A percentile compares a stretch with the other conserved stretches of the same genome.
phyloP scores from a whole-genome alignment of 805 yeast species.

The Hanseniaspora guilliermondii region DNA sequence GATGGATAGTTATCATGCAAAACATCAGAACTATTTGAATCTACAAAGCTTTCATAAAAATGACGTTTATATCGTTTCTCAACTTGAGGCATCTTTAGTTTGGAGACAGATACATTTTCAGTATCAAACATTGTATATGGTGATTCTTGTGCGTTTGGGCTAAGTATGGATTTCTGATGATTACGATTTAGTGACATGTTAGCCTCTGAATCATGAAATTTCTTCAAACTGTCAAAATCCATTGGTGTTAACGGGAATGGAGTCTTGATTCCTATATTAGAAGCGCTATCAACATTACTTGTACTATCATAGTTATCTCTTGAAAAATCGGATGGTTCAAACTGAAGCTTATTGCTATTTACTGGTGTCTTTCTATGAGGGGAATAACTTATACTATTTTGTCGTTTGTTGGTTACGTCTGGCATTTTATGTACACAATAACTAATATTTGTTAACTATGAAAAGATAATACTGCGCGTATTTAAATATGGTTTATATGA shows the following conservation, averaged over 20 bases:
- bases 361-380: constrained; percentile 3
- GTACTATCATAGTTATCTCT: not conserved
- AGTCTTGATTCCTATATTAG: constrained; percentile 3
- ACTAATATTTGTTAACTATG: too few relatives aligned
- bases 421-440: not conserved
- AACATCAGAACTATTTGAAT: not conserved
- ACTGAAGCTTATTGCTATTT: constrained; percentile 1
- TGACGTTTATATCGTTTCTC: constrained; percentile 9
- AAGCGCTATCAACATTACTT: not conserved
- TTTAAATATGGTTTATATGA: too few relatives aligned
- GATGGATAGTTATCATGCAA: not conserved
- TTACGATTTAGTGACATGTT: not conserved
- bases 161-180: not conserved
- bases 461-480: too few relatives aligned
- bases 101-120: not conserved
- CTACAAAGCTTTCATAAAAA: constrained; percentile 11
- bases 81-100: constrained; percentile 6
- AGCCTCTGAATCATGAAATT: not conserved
- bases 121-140: not conserved
- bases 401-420: not conserved
- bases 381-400: not conserved
- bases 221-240: constrained; percentile 12
- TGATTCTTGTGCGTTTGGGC: not conserved
- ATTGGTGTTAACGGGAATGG: constrained; percentile 11
- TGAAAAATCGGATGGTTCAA: not conserved